phyloP scores from a whole-genome alignment of 257 asterid genomes.

The Orobanche coerulescens region DNA sequence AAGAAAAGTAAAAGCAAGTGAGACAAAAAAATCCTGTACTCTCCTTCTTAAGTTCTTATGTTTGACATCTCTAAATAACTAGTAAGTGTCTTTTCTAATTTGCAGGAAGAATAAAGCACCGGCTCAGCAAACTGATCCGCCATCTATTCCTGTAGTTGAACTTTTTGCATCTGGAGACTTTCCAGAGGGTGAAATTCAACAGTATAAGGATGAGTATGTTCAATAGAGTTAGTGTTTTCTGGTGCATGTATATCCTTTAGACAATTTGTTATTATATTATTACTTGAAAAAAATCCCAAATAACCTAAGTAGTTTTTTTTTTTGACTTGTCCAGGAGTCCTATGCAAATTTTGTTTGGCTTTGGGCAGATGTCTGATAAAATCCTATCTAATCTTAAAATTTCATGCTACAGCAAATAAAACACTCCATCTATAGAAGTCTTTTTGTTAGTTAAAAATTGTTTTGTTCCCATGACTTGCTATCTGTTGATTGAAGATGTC shows the following conservation, averaged over 20 bases:
- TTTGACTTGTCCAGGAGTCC: background rate
- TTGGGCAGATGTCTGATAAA: background rate
- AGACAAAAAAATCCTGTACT: slow-evolving; percentile 24
- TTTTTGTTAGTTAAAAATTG: background rate
- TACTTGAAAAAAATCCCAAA: background rate
- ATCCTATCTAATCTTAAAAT: background rate
- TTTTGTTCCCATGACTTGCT: background rate
- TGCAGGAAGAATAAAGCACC: slow-evolving; percentile 83
- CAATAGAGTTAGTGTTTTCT: slow-evolving; percentile 16
- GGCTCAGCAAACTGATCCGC: slow-evolving; percentile 79
- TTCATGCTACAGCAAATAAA: background rate
- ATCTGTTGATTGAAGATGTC: background rate
- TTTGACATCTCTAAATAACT: background rate
- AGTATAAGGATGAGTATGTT: slow-evolving; percentile 91
- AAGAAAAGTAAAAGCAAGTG: slow-evolving; percentile 92
- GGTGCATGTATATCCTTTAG: background rate
- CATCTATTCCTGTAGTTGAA: slow-evolving; percentile 72
- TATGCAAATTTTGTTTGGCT: background rate
- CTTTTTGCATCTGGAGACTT: slow-evolving; percentile 87
- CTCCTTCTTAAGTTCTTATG: background rate
- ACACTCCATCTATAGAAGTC: background rate
- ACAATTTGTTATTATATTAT: background rate
- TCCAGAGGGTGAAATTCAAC: slow-evolving; percentile 99
- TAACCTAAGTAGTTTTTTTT: background rate
- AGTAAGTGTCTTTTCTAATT: slow-evolving; percentile 1